Conservation (phyloP, 1,284 basidiomycete genomes). For the Termitomyces sp. region DNA sequence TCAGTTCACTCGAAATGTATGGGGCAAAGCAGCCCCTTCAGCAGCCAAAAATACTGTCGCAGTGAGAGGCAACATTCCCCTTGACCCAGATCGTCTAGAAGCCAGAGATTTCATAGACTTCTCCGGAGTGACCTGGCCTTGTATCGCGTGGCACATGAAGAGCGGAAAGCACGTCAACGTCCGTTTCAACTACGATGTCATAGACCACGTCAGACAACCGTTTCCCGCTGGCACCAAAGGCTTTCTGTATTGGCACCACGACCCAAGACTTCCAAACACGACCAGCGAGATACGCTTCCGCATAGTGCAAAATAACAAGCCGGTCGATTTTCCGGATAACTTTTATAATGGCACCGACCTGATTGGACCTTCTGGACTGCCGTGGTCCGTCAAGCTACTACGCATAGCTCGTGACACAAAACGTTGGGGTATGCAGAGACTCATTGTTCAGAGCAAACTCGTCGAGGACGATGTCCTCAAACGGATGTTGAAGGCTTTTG, state of each 20-base stretch:
- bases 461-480: background rate
- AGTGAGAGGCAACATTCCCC: background rate
- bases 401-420: background rate
- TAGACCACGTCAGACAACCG: background rate
- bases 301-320: background rate
- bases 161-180: background rate
- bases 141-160: background rate
- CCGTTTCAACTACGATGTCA: background rate
- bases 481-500: background rate
- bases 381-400: background rate
- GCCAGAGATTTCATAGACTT: background rate
- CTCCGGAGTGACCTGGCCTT: background rate
- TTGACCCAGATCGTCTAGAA: background rate
- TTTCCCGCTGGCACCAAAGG: background rate
- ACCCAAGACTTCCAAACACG: background rate
- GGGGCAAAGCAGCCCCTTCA: too few relatives aligned
- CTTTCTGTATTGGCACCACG: conserved; percentile 2
- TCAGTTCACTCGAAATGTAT: background rate
- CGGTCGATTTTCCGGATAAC: background rate
- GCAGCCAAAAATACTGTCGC: background rate
- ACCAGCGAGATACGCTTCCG: conserved; percentile 2
- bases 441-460: background rate
- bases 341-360: background rate
- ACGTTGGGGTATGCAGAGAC: background rate
- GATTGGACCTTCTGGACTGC: background rate